Base-by-base conservation (phyloP, 2,329 filamentous ascomycete species). In the Coleophoma eucalyptorum region DNA sequence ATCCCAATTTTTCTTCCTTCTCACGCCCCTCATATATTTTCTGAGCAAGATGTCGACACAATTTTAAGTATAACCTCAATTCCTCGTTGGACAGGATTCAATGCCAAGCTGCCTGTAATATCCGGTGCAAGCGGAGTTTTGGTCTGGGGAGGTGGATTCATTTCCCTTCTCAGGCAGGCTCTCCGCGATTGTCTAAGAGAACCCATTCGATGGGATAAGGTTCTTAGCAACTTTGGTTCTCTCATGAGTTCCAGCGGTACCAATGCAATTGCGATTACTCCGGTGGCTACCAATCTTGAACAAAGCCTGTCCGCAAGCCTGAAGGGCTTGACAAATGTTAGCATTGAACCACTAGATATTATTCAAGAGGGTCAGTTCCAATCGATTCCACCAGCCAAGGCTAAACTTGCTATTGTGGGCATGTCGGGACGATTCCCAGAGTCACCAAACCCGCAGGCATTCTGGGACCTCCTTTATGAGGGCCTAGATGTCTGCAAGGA, bases 351-450 rank as follows among this genome's bases (percentile, higher is more conserved):
- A 35, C 15, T 35, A 16, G 5, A 20, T 12, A 16, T 12, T 12
- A 12, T 19, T 19, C 12, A n/a, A 16, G 7, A 12, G 19, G 15
- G 18, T n/a, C 38, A 42, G 19, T 8, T 15, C 15, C 18, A 12
- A 16, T 7, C 15, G 12, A 2, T 6, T 12, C 45, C 53, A 35
- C 21, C 41, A 40, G 52, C 20, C 11, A 37, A 31, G 31, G 31
- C 46, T 15, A 43, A 51, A n/a, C 71, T 95, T 54, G 90, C 90
- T 50, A 90, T 95, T 54, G 85, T 95, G 32, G 90, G 90, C 46
- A 87, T 89, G 78, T 81, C 87, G 34, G 86, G 87, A 49, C 80
- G 87, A 46, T 90, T 89, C 65, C 87, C 87, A 3, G 83, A 86
- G 57, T 84, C 86, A 40, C 83, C 80, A 15, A 84, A 77, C 62